Conservation (phyloP, 2,329 filamentous ascomycete genomes). For the Verticillium nubilum region DNA sequence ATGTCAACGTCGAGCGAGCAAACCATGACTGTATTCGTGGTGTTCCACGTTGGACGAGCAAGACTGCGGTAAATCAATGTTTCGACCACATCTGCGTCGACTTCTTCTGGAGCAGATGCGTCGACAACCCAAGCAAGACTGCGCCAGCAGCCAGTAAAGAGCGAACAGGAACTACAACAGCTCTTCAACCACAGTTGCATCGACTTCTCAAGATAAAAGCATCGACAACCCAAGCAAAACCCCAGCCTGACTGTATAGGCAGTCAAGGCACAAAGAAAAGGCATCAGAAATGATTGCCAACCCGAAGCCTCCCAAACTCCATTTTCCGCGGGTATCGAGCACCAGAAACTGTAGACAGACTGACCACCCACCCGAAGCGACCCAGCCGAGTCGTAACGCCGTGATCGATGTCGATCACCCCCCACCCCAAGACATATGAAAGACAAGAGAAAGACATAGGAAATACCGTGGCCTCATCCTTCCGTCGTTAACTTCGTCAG, state of each 20-base stretch:
- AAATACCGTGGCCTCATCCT: not conserved
- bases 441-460: not conserved
- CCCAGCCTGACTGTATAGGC: no score
- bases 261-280: no score
- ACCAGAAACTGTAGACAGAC: not conserved
- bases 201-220: not conserved
- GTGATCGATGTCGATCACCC: not conserved
- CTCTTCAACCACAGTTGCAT: no score
- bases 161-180: no score
- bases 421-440: not conserved
- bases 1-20: not conserved
- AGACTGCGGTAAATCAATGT: no score
- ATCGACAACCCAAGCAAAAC: not conserved
- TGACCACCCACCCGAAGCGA: not conserved
- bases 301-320: not conserved
- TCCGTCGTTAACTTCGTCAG: not conserved
- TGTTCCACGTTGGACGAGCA: not conserved
- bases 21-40: not conserved
- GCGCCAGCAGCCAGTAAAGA: no score
- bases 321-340: not conserved
- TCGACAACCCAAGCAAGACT: not conserved
- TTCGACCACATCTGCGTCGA: no score
- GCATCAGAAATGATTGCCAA: not conserved
- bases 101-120: no score
- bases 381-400: not conserved